phyloP scores from a whole-genome alignment of 345 rosid genomes.

The Schrenkiella parvula region DNA sequence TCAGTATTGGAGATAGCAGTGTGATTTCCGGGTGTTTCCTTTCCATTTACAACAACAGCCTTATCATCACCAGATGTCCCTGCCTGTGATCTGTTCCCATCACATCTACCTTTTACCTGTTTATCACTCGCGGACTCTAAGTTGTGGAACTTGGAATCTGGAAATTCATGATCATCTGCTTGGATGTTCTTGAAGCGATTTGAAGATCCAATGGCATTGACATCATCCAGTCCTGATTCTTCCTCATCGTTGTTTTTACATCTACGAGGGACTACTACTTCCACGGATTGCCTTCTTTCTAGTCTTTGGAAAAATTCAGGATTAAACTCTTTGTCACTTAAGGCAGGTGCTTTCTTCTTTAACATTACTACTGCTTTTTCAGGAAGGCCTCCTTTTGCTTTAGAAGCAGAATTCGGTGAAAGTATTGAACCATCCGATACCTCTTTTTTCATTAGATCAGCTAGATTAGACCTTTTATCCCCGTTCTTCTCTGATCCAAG shows the following conservation, averaged over 20 bases:
- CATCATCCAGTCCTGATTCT: slow-evolving; percentile 48
- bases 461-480: slow-evolving; percentile 40
- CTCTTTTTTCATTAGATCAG: slow-evolving; percentile 47
- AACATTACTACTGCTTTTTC: slow-evolving; percentile 79
- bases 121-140: slow-evolving; percentile 42
- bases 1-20: slow-evolving; percentile 56
- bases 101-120: slow-evolving; percentile 39
- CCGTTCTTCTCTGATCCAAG: slow-evolving; percentile 45
- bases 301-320: slow-evolving; percentile 97
- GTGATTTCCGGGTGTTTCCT: slow-evolving; percentile 54
- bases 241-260: slow-evolving; percentile 53
- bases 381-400: slow-evolving; percentile 65
- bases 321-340: slow-evolving; percentile 81
- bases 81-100: slow-evolving; percentile 50
- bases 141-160: slow-evolving; percentile 34
- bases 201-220: slow-evolving; percentile 45
- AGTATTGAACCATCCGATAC: slow-evolving; percentile 45
- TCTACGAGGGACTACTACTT: slow-evolving; percentile 87
- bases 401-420: slow-evolving; percentile 46
- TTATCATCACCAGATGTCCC: slow-evolving; percentile 57
- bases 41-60: slow-evolving; percentile 40
- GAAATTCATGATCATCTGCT: slow-evolving; percentile 43
- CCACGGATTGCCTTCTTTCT: slow-evolving; percentile 75
- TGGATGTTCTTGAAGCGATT: slow-evolving; percentile 43
- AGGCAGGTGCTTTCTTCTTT: slow-evolving; percentile 83